These are phyloP conservation scores for Lasiodiplodia sp. DNA, from an alignment of 2,329 filamentous ascomycete genomes.

Conservation along the genomic window DNA sequence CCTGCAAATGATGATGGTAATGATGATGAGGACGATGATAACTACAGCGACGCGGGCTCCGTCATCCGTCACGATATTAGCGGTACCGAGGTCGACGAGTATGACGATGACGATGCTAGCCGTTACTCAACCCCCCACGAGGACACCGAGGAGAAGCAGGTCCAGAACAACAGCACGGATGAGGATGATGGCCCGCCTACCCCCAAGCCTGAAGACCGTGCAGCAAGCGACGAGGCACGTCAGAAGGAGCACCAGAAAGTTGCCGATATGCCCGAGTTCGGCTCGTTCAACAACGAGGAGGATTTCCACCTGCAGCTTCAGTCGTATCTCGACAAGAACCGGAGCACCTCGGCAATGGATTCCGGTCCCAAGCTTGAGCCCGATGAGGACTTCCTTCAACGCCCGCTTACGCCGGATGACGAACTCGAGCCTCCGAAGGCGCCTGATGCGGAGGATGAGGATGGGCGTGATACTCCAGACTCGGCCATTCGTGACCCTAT, in stretches of 20 bases:
- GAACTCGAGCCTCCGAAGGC: conserved; percentile 52
- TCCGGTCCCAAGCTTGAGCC: conserved; percentile 46
- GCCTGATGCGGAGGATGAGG: conserved; percentile 61
- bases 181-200: conserved; percentile 56
- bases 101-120: conserved; percentile 63
- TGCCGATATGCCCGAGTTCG: conserved; percentile 54
- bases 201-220: conserved; percentile 47
- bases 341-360: conserved; percentile 33
- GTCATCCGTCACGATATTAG: conserved; percentile 62
- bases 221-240: conserved; percentile 34
- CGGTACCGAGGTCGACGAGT: conserved; percentile 43
- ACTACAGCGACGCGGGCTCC: conserved; percentile 52
- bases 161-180: conserved; percentile 44
- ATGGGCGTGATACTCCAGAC: conserved; percentile 77
- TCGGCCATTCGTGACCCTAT: conserved; percentile 87
- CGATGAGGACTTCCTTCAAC: conserved; percentile 47
- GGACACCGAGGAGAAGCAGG: conserved; percentile 43
- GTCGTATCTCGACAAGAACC: conserved; percentile 57
- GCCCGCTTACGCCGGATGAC: conserved; percentile 61
- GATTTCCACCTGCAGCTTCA: conserved; percentile 64
- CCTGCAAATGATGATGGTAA: conserved; percentile 43
- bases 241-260: conserved; percentile 17
- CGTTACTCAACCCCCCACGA: conserved; percentile 57
- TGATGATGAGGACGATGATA: conserved; percentile 42
- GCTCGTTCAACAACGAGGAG: conserved; percentile 56